phyloP scores from a whole-genome alignment of 345 rosid species.

The Euphorbia pulcherrima region DNA sequence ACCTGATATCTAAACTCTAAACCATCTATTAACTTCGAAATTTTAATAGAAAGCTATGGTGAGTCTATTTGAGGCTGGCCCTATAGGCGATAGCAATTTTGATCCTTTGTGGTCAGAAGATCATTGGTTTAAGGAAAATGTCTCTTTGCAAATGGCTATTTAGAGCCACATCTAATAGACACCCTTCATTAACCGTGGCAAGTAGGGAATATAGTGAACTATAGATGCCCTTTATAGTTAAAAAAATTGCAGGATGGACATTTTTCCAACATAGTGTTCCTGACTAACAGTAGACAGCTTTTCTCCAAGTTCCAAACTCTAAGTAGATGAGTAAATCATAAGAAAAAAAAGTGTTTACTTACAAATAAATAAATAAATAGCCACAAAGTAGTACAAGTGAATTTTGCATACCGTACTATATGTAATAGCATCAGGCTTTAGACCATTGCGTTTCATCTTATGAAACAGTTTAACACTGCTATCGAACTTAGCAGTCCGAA shows the following conservation, averaged over 20 bases:
- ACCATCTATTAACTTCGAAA: background rate
- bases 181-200: background rate
- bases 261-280: background rate
- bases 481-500: conserved; percentile 65
- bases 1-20: background rate
- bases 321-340: background rate
- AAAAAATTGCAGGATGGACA: background rate
- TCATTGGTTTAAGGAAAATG: background rate
- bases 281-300: background rate
- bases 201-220: background rate
- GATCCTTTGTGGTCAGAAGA: background rate
- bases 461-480: conserved; percentile 61
- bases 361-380: background rate
- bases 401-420: conserved; percentile 63
- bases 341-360: background rate
- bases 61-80: background rate
- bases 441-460: conserved; percentile 85
- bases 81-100: background rate
- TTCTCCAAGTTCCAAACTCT: background rate
- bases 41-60: conserved; percentile 1
- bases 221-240: conserved; percentile 1
- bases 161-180: background rate
- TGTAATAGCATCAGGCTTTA: conserved; percentile 73
- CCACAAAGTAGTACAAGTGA: conserved; percentile 7
- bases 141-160: background rate